Evolutionary conservation across 345 rosid genomes (phyloP), one percentile per base, ranked within the genome.

Genomic region (Syzygium grande): DNA sequence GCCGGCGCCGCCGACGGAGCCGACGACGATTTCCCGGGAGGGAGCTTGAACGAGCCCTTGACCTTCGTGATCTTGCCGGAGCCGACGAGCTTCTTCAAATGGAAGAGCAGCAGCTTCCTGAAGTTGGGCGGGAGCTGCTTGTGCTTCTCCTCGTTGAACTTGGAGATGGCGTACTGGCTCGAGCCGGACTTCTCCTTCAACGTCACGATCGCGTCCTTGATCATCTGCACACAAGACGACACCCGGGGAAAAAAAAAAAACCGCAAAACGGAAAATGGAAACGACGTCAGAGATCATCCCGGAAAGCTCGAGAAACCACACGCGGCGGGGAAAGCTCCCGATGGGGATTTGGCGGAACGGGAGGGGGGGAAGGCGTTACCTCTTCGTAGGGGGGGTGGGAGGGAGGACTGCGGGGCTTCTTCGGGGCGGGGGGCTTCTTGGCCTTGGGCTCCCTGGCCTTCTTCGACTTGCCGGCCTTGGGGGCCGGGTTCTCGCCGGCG

Each of bases 131-230:
- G 98, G 30, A 97, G 89, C 11, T 93, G 88, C 88, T 95, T 95
- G 5, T 97, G 94, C 88, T 95, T 97, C 92, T 93, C 98, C 51
- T 97, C 99, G 1, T 96, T 92, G 89, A 94, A 96, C 88, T 96
- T 96, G 43, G 96, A 89, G 87, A 97, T 97, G 53, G 99, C 99
- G 85, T 94, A 92, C 90, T 96, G 98, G 77, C 99, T 97, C 53
- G 99, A 97, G 85, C 99, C 99, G 9, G 93, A 95, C 91, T 91
- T 97, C 90, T 97, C 99, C 89, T 97, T 95, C 92, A 97, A 85
- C 13, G 94, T 91, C 27, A 90, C 88, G 16, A 97, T 95, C 3
- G 98, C 97, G 0, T 95, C 96, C 80, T 92, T 95, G 3, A 96
- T 91, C 99, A 96, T 96, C 99, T 96, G 89, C 21, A 6, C 46